These are phyloP conservation scores for Lodderomyces margitis DNA, from an alignment of 1,139 yeast species.

Conservation along the genomic window DNA sequence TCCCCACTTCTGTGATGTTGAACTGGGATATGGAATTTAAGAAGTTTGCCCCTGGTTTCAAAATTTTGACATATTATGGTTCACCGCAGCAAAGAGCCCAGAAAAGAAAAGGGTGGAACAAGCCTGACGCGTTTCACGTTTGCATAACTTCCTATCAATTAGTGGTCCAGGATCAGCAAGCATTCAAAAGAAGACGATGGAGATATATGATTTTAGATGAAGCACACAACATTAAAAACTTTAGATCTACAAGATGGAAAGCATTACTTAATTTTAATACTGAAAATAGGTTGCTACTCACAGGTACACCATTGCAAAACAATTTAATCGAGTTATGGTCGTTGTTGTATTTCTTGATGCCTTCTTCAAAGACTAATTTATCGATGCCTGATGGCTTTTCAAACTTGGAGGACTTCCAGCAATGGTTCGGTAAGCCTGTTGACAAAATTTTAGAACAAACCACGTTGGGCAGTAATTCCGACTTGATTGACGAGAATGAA, in stretches of 20 bases:
- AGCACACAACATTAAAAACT: conserved; percentile 96
- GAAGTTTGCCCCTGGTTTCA: conserved; percentile 97
- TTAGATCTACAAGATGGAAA: conserved; percentile 96
- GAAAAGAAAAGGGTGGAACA: conserved; percentile 97
- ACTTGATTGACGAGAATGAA: conserved; percentile 43
- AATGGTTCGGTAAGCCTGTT: conserved; percentile 97
- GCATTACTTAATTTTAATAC: conserved; percentile 92
- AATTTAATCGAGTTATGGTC: conserved; percentile 95
- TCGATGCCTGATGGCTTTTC: conserved; percentile 96
- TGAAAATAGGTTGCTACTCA: conserved; percentile 77
- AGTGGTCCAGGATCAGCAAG: conserved; percentile 94
- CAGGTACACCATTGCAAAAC: conserved; percentile 96
- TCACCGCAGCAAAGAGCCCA: conserved; percentile 97
- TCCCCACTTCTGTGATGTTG: conserved; percentile 97
- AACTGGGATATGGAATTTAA: conserved; percentile 99
- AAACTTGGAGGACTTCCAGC: conserved; percentile 90
- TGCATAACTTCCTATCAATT: conserved; percentile 96
- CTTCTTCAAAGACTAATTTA: conserved; percentile 68
- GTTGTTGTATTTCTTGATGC: conserved; percentile 89
- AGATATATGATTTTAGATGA: conserved; percentile 96
- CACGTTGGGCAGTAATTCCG: conserved; percentile 57
- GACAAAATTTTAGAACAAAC: conserved; percentile 79
- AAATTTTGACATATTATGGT: conserved; percentile 93
- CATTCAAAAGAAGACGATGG: conserved; percentile 91
- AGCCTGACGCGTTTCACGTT: conserved; percentile 92